Evolutionary conservation across 257 asterid genomes (phyloP), one percentile per base, ranked within the genome.

Genomic region (Echites panduratus): DNA sequence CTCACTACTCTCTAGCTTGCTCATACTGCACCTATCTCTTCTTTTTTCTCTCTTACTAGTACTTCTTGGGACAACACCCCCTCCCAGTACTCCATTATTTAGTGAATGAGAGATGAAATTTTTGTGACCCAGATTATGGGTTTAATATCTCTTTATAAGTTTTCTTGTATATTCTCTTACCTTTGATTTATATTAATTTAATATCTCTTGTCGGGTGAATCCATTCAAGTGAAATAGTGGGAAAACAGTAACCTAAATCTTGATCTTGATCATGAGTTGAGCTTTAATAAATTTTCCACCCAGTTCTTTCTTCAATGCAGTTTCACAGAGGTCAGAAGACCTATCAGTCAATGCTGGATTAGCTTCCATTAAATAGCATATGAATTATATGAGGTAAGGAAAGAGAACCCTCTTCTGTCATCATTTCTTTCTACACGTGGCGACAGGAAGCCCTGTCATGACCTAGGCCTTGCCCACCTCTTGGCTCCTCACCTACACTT

Each of bases 291-390:
- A 29, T 74, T 73, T 12, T 66, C 58, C 48, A 66, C 62, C 45
- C 73, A 32, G 38, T 32, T 32, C 57, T 70, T 66, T 49, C 82
- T 79, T 84, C 76, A 85, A 84, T 88, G 90, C 80, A 79, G 75
- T 53, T 6, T 58, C 64, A 64, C 85, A 77, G 89, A 78, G 68
- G 79, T 73, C 79, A 68, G 80, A 70, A 45, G 48, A 58, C 27
- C 70, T 62, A 65, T 64, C 87, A 84, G 57, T 85, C 12, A 81
- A 79, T 83, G 84, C 68, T 35, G 72, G 26, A 44, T 73, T 70
- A 41, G 43, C 35, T 52, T 63, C 68, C 74, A 68, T 57, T 75
- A 13, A 68, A 68, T 58, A 62, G 6, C 11, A 0, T 2, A n/a
- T 32, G 40, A 62, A 22, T 50, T 59, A 13, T 35, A n/a, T 64